Evolutionary conservation across 331 rosid species (phyloP).

Genomic region (Quercus lobata): DNA sequence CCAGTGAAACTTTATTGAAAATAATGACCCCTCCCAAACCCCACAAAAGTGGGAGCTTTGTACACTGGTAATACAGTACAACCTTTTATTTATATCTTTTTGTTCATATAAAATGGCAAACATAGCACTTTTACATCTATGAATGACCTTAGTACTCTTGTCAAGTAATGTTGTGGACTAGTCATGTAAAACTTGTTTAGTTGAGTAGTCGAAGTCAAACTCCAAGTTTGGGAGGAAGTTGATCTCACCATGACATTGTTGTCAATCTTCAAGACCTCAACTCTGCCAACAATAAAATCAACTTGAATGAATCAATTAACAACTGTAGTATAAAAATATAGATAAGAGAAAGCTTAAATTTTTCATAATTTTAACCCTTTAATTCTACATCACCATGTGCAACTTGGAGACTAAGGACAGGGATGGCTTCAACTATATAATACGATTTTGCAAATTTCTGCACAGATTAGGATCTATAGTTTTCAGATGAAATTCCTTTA

Average conservation of each 20-base stretch:
- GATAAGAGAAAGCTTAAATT: background rate
- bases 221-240: background rate
- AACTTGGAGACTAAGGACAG: background rate
- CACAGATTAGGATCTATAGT: no score
- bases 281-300: constrained; percentile 3
- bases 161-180: background rate
- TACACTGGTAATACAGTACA: no score
- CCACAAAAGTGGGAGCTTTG: no score
- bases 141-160: background rate
- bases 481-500: no score
- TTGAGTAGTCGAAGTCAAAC: background rate
- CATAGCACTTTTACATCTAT: background rate
- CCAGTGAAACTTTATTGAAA: background rate
- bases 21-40: no score
- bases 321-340: no score
- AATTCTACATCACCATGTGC: background rate
- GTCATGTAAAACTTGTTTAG: background rate
- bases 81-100: background rate
- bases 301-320: background rate
- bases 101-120: background rate
- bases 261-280: constrained; percentile 1
- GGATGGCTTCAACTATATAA: background rate
- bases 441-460: background rate
- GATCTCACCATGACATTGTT: background rate
- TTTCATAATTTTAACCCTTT: background rate